Percentiles rank a stretch among this genome's conserved stretches.
Conservation (phyloP, 2,329 filamentous ascomycete species). For the Fusarium sp. region DNA sequence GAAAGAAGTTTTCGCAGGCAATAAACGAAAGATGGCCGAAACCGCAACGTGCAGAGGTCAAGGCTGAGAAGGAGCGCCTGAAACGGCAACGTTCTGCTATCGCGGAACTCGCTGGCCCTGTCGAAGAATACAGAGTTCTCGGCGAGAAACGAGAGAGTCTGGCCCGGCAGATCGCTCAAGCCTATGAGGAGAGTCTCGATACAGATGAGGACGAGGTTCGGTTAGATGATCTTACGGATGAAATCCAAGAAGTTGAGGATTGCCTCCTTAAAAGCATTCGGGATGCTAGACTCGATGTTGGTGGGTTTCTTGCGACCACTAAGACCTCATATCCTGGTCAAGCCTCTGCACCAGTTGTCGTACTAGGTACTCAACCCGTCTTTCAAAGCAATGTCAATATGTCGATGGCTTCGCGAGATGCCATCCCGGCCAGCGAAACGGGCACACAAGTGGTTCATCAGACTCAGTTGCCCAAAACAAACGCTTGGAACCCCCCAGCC, state of each 20-base stretch:
- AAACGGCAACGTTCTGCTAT: constrained; percentile 56
- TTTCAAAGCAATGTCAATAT: constrained; percentile 44
- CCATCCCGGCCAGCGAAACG: constrained; percentile 42
- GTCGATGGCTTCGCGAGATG: constrained; percentile 47
- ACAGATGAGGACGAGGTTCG: constrained; percentile 60
- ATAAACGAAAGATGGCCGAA: constrained; percentile 57
- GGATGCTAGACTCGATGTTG: constrained; percentile 56
- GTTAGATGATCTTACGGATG: constrained; percentile 57
- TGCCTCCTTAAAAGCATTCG: constrained; percentile 52
- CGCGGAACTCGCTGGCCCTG: constrained; percentile 50
- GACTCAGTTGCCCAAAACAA: constrained; percentile 54
- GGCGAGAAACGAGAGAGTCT: constrained; percentile 55
- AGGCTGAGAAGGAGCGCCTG: constrained; percentile 58
- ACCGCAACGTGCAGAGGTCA: constrained; percentile 56
- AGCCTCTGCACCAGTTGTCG: constrained; percentile 40
- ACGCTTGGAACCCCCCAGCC: constrained; percentile 36
- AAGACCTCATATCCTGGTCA: constrained; percentile 15
- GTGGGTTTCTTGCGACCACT: constrained; percentile 47
- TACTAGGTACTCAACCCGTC: constrained; percentile 55
- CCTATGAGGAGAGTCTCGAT: constrained; percentile 60
- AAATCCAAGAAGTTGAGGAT: constrained; percentile 55
- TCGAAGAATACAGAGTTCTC: constrained; percentile 53
- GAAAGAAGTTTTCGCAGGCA: constrained; percentile 55
- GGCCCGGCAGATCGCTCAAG: constrained; percentile 56
- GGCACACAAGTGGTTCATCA: constrained; percentile 61